phyloP scores from a whole-genome alignment of 805 yeast genomes.

The Wickerhamiella hasegawae region DNA sequence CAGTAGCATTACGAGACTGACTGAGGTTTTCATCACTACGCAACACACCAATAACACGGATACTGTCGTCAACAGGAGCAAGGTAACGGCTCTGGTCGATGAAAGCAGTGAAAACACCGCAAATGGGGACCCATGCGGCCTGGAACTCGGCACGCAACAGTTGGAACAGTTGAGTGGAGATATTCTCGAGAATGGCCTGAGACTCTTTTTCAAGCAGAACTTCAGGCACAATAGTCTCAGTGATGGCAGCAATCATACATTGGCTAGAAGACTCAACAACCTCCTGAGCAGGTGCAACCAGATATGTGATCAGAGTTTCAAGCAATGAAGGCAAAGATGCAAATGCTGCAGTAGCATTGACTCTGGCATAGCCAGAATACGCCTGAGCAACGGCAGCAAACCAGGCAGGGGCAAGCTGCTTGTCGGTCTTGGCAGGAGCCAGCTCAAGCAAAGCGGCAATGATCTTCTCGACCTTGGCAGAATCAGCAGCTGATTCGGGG shows the following conservation, averaged over 20 bases:
- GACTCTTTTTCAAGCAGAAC: constrained; percentile 43
- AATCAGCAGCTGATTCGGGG: constrained; percentile 30
- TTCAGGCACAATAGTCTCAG: background rate
- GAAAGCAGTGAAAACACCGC: constrained; percentile 48
- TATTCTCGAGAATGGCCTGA: constrained; percentile 31
- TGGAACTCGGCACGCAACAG: constrained; percentile 60
- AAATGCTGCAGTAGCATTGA: constrained; percentile 37
- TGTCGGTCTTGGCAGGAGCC: constrained; percentile 68
- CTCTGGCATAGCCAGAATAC: constrained; percentile 35
- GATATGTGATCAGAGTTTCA: constrained; percentile 42
- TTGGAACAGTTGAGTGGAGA: constrained; percentile 41
- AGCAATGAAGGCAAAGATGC: constrained; percentile 40
- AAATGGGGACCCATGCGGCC: constrained; percentile 56
- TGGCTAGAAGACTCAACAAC: constrained; percentile 56
- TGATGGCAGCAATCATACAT: background rate
- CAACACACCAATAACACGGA: constrained; percentile 71
- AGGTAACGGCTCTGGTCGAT: constrained; percentile 49
- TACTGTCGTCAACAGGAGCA: constrained; percentile 50
- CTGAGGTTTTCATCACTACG: constrained; percentile 60
- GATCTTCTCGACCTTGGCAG: constrained; percentile 46
- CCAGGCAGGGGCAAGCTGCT: constrained; percentile 87
- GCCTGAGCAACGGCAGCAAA: constrained; percentile 86
- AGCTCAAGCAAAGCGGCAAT: constrained; percentile 59
- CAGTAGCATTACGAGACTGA: constrained; percentile 58
- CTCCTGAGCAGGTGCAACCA: constrained; percentile 47